Evolutionary conservation across 768 basidiomycete species (phyloP).

Genomic region (Vararia minispora): DNA sequence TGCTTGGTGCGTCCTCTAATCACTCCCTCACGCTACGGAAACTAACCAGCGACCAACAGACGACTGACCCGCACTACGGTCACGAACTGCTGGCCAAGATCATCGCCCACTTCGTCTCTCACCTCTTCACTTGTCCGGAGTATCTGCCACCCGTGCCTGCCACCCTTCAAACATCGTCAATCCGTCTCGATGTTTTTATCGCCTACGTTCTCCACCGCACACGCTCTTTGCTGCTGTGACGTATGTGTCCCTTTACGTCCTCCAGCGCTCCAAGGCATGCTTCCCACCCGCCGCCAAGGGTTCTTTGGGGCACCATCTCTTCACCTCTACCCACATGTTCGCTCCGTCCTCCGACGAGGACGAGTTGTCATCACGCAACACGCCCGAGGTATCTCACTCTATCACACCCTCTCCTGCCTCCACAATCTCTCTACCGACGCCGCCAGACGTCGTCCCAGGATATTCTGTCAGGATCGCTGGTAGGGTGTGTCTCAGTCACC

Average conservation of each 20-base stretch:
- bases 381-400: constrained; percentile 22
- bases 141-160: constrained; percentile 40
- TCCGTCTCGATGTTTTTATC: constrained; percentile 62
- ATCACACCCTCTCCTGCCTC: constrained; percentile 21
- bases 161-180: constrained; percentile 16
- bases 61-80: constrained; percentile 65
- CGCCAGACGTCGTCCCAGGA: constrained; percentile 10
- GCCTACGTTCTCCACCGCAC: constrained; percentile 83
- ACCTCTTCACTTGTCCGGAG: constrained; percentile 81
- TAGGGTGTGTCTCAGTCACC: neutral
- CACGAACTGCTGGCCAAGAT: constrained; percentile 64
- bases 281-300: constrained; percentile 88
- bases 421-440: constrained; percentile 20
- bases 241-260: constrained; percentile 49
- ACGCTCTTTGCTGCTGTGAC: constrained; percentile 47
- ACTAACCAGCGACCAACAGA: no score
- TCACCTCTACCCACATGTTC: constrained; percentile 91
- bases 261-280: constrained; percentile 80
- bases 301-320: constrained; percentile 81
- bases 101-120: constrained; percentile 70
- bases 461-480: constrained; percentile 3
- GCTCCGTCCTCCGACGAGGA: constrained; percentile 23
- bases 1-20: no score
- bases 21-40: no score
- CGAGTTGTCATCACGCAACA: constrained; percentile 17